These are phyloP conservation scores for Sporothrix brunneoviolacea DNA, from an alignment of 2,329 filamentous ascomycete species.

Conservation along the genomic window DNA sequence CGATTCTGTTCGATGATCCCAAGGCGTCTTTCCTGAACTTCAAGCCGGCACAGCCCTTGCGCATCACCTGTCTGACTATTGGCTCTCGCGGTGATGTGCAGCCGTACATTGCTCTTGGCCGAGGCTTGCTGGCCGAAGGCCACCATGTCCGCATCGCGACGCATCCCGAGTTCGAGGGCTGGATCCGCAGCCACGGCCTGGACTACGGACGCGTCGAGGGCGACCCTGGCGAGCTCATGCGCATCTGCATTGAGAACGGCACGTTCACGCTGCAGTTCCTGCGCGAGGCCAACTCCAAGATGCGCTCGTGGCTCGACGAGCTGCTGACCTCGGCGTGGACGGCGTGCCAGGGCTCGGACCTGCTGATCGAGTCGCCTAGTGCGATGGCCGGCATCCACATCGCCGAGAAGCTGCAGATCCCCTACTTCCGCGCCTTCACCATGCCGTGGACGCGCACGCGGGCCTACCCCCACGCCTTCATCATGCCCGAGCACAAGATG, in stretches of 20 bases:
- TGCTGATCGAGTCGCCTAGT: conserved; percentile 90
- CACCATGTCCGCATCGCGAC: conserved; percentile 85
- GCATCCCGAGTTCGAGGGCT: conserved; percentile 80
- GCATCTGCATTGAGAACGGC: conserved; percentile 90
- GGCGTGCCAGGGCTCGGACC: conserved; percentile 78
- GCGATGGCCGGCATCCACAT: conserved; percentile 98
- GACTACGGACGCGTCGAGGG: conserved; percentile 85
- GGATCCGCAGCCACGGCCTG: conserved; percentile 90
- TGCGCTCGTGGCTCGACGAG: conserved; percentile 91
- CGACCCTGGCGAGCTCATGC: conserved; percentile 90
- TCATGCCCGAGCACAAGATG: conserved; percentile 87
- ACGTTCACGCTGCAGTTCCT: conserved; percentile 94
- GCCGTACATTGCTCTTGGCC: conserved; percentile 94
- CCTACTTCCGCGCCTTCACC: conserved; percentile 94
- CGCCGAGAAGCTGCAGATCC: conserved; percentile 83
- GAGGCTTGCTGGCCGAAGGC: conserved; percentile 79
- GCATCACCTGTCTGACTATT: conserved; percentile 89
- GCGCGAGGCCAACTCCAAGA: conserved; percentile 76
- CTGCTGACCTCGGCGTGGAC: conserved; percentile 74
- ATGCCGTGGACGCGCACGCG: conserved; percentile 98
- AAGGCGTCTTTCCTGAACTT: conserved; percentile 84
- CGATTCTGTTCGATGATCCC: conserved; percentile 84
- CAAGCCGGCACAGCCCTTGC: conserved; percentile 72
- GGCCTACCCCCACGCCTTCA: conserved; percentile 94
- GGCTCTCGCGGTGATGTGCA: conserved; percentile 94